Conservation (phyloP, 768 basidiomycete species). For the Serpula lacrymans region DNA sequence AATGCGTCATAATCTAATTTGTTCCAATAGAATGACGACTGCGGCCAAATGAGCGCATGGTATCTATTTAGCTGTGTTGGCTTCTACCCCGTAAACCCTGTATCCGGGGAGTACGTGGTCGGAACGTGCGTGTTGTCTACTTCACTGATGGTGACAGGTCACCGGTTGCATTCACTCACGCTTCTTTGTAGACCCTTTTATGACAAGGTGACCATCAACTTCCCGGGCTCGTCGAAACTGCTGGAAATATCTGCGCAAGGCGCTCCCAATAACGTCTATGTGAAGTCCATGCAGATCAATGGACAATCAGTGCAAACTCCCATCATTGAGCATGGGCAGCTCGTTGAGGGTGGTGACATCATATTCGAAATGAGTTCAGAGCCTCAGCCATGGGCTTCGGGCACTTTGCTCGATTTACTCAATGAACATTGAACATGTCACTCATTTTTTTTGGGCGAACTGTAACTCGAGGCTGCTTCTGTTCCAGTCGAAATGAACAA, state of each 20-base stretch:
- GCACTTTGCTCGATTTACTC: too few species aligned
- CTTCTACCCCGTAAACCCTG: slow-evolving; percentile 83
- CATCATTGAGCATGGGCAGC: slow-evolving; percentile 57
- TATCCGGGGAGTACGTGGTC: slow-evolving; percentile 70
- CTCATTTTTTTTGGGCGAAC: too few species aligned
- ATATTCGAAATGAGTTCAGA: slow-evolving; percentile 62
- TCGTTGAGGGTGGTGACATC: slow-evolving; percentile 54
- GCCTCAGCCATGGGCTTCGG: slow-evolving; percentile 43
- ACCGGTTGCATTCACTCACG: slow-evolving; percentile 28
- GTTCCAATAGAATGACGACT: slow-evolving; percentile 71
- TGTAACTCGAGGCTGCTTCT: too few species aligned
- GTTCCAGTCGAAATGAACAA: too few species aligned
- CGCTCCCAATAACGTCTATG: slow-evolving; percentile 56
- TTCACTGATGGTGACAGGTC: slow-evolving; percentile 18
- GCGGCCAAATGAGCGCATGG: slow-evolving; percentile 91
- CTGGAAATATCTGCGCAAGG: slow-evolving; percentile 56
- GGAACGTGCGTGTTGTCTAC: slow-evolving; percentile 52
- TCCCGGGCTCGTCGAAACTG: slow-evolving; percentile 38
- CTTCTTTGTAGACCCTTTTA: slow-evolving; percentile 43
- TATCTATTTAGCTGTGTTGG: slow-evolving; percentile 80
- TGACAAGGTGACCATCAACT: slow-evolving; percentile 48
- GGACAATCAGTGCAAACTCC: slow-evolving; percentile 41
- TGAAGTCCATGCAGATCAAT: slow-evolving; percentile 58
- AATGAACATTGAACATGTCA: too few species aligned
- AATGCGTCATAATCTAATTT: slow-evolving; percentile 1